These are phyloP conservation scores for Cinchona pubescens DNA, from an alignment of 257 asterid species.

Conservation along the genomic window DNA sequence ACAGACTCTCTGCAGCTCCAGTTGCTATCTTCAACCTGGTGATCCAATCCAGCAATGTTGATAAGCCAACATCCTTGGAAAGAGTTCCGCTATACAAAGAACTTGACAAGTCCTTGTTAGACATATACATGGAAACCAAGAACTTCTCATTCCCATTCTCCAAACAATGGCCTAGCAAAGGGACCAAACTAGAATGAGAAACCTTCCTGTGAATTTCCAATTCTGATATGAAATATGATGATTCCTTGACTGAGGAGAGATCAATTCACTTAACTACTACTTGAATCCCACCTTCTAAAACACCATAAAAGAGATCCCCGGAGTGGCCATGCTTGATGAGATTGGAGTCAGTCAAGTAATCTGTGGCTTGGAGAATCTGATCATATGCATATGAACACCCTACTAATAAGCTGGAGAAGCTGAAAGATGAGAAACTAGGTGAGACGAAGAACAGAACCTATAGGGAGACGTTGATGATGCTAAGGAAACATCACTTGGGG, in stretches of 20 bases:
- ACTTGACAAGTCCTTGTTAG: background rate
- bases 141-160: background rate
- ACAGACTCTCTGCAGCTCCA: constrained; percentile 1
- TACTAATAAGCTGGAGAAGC: too few relatives aligned
- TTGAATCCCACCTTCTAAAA: too few relatives aligned
- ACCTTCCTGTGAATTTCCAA: background rate
- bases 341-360: too few relatives aligned
- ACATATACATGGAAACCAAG: background rate
- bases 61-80: background rate
- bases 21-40: constrained; percentile 13
- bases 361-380: too few relatives aligned
- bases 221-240: too few relatives aligned
- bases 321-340: too few relatives aligned
- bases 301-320: too few relatives aligned
- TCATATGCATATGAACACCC: too few relatives aligned
- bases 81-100: background rate
- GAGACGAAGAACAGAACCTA: background rate
- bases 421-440: too few relatives aligned
- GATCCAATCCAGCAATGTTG: background rate
- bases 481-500: background rate
- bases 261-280: too few relatives aligned
- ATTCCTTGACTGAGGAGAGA: too few relatives aligned
- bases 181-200: constrained; percentile 1
- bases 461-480: background rate
- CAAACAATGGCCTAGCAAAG: constrained; percentile 3